Base-by-base conservation (phyloP, 2,329 filamentous ascomycete species). In the Botrytis tulipae region DNA sequence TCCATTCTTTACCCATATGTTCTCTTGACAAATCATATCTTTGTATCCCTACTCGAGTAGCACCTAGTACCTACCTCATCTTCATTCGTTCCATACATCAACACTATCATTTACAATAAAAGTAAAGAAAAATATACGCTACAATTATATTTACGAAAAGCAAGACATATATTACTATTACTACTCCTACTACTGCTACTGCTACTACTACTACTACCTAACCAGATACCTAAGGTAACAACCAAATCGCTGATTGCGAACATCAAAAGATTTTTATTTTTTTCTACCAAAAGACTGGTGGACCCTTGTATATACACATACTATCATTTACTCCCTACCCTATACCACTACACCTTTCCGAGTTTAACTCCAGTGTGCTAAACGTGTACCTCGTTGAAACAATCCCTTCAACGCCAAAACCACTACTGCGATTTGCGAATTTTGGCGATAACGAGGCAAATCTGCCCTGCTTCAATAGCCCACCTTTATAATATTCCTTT, bases 401-500 rank as follows among this genome's bases (percentile, higher is more conserved):
- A n/a, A 29, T 42, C 60, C 61, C 61, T 63, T 46, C 40, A 44
- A 44, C n/a, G 40, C 61, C 60, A 63, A 42, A 63, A 29, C 25
- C 37, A 63, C 37, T 42, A 61, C 35, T 62, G 60, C 37, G 60
- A 62, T 62, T 63, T 42, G 61, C 61, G 37, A 63, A 42, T 29
- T 61, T 62, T 63, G 37, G 61, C 61, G 61, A 66, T 66, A 66
- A 66, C 63, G 29, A 66, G 42, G 44, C 63, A 66, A 66, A n/a
- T 20, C 61, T 48, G 37, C 37, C 40, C 61, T 63, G 25, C 63
- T 66, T 14, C 63, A n/a, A 35, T 29, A 40, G 32, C 63, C 63
- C 42, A 32, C 63, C 63, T 48, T 66, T 48, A 48, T 48, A 35
- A 48, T 66, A 66, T 66, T 48, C 29, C 29, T 35, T 37, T 66